These are phyloP conservation scores for Talaromyces wortmannii DNA, from an alignment of 495 filamentous ascomycete species.

Conservation along the genomic window DNA sequence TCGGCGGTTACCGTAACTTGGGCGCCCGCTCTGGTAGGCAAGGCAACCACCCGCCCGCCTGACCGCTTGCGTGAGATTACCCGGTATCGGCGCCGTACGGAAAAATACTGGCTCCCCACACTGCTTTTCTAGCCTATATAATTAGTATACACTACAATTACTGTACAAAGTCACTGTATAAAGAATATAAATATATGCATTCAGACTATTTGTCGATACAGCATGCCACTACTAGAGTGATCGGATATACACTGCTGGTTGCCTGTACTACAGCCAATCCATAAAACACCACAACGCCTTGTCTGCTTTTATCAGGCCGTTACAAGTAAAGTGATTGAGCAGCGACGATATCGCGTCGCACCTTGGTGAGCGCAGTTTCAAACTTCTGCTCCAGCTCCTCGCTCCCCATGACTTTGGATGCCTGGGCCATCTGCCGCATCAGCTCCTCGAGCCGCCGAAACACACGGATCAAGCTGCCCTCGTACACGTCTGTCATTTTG, in stretches of 20 bases:
- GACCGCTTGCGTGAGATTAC: neutral
- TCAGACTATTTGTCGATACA: too few relatives aligned
- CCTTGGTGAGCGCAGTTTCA: conserved; percentile 72
- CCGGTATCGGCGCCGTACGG: neutral
- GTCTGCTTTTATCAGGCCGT: neutral
- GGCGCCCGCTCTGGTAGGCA: neutral
- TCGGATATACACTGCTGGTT: too few relatives aligned
- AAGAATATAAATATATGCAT: neutral
- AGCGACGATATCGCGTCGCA: conserved; percentile 86
- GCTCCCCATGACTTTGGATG: conserved; percentile 93
- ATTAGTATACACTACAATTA: neutral
- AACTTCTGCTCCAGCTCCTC: conserved; percentile 89
- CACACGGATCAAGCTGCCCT: conserved; percentile 89
- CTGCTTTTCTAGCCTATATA: too few relatives aligned
- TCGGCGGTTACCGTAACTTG: too few relatives aligned
- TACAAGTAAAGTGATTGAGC: conserved; percentile 88
- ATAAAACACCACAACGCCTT: neutral
- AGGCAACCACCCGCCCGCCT: neutral
- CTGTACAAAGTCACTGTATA: neutral
- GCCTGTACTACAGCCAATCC: too few relatives aligned
- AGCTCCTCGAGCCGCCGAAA: conserved; percentile 95
- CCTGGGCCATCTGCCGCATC: conserved; percentile 95
- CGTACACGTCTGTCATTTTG: conserved; percentile 98
- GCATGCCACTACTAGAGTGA: too few relatives aligned
- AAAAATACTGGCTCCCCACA: too few relatives aligned